These are phyloP conservation scores for Tritrichomonas musculus DNA, from an alignment of 208 protist species.

Conservation along the genomic window DNA sequence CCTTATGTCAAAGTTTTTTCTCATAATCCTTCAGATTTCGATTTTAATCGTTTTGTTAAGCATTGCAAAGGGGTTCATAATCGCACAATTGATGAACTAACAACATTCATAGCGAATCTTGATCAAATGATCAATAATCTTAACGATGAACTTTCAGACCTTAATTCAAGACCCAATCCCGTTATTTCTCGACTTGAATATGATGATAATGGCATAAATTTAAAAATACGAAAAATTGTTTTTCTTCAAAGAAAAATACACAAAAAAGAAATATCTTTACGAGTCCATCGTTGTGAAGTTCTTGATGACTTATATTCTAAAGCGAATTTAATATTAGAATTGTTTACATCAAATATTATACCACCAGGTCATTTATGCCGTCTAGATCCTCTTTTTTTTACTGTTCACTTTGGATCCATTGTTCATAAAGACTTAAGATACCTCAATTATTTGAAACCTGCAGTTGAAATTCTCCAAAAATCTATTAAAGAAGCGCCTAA, in stretches of 20 bases:
- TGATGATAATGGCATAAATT: neutral
- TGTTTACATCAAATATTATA: constrained; percentile 17
- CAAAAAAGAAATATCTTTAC: neutral
- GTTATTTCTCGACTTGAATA: neutral
- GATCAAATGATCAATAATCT: neutral
- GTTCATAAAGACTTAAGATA: neutral
- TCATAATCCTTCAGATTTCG: neutral
- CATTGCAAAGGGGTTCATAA: neutral
- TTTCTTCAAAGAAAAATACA: neutral
- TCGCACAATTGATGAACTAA: neutral
- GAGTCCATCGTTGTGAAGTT: neutral
- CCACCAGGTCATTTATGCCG: neutral
- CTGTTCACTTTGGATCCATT: neutral
- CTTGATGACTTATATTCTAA: neutral
- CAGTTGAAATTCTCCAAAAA: neutral
- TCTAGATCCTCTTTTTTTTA: neutral
- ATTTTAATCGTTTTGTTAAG: neutral
- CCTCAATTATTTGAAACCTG: neutral
- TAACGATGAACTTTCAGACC: neutral
- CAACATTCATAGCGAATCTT: neutral
- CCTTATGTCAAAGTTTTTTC: neutral
- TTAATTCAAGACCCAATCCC: neutral
- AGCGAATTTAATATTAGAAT: neutral
- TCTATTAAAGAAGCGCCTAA: neutral
- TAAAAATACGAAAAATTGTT: neutral